Evolutionary conservation across 164 flowering plant species (phyloP).

Genomic region (Hamamelis virginiana): DNA sequence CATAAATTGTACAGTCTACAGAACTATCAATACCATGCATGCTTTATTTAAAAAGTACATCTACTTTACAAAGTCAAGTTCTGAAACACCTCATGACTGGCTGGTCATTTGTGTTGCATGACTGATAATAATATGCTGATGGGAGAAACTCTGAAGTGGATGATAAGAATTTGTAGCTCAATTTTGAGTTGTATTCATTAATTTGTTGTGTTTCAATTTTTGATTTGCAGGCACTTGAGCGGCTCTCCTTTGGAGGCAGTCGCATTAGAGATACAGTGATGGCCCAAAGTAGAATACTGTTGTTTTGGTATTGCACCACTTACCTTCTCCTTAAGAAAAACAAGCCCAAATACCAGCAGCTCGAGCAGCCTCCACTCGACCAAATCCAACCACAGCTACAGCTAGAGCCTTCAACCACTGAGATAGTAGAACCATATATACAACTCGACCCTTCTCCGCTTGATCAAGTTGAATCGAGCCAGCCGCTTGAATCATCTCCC

Average conservation of each 20-base stretch:
- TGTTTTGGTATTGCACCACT: conserved; percentile 91
- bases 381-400: conserved; percentile 22
- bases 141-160: neutral
- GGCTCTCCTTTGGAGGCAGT: conserved; percentile 78
- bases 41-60: too few species aligned
- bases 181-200: neutral
- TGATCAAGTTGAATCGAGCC: conserved; percentile 25
- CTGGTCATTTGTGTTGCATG: neutral
- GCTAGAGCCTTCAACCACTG: conserved; percentile 20
- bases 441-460: conserved; percentile 22
- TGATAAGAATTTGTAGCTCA: neutral
- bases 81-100: neutral
- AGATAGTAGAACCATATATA: conserved; percentile 3
- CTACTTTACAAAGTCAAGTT: too few species aligned
- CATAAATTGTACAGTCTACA: neutral
- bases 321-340: conserved; percentile 81
- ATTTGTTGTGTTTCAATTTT: neutral
- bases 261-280: conserved; percentile 64
- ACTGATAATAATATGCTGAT: neutral
- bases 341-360: conserved; percentile 81
- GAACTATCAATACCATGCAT: neutral
- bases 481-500: conserved; percentile 31
- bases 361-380: conserved; percentile 51
- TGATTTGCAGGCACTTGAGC: conserved; percentile 71
- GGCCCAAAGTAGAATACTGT: conserved; percentile 80